Percentiles rank a stretch among this genome's conserved stretches.
Conservation (phyloP, 768 basidiomycete species). For the Ramaria rubella region DNA sequence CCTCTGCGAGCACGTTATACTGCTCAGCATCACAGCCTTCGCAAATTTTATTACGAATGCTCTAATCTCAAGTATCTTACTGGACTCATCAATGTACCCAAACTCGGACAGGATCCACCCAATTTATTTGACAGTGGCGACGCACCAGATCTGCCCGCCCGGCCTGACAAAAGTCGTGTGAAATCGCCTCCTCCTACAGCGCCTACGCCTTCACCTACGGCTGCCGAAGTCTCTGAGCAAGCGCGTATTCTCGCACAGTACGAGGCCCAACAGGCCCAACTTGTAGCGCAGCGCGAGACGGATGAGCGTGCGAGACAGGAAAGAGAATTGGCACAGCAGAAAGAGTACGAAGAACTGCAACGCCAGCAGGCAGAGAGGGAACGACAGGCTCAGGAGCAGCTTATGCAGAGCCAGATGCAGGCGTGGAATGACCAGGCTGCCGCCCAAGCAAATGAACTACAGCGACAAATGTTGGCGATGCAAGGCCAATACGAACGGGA, state of each 20-base stretch:
- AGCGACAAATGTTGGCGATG: constrained; percentile 87
- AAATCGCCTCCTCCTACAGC: constrained; percentile 63
- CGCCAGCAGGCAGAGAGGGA: constrained; percentile 82
- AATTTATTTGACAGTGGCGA: constrained; percentile 65
- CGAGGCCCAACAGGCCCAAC: constrained; percentile 87
- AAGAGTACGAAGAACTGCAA: constrained; percentile 87
- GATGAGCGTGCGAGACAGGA: constrained; percentile 81
- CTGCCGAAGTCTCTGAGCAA: constrained; percentile 78
- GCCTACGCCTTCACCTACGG: constrained; percentile 61
- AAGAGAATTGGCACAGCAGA: constrained; percentile 68
- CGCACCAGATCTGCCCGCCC: constrained; percentile 80
- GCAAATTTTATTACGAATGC: constrained; percentile 99
- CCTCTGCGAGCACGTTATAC: constrained; percentile 83
- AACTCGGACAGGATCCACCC: constrained; percentile 75
- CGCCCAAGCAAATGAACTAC: constrained; percentile 73
- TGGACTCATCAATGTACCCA: constrained; percentile 96
- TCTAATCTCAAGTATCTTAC: constrained; percentile 98
- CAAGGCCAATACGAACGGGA: constrained; percentile 97
- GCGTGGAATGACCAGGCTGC: constrained; percentile 72
- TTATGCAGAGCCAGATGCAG: constrained; percentile 77
- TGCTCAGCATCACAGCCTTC: constrained; percentile 85
- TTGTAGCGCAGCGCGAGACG: constrained; percentile 72
- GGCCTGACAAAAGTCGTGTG: constrained; percentile 51
- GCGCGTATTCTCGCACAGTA: constrained; percentile 92
- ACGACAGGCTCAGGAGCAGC: constrained; percentile 80